Percentiles rank a stretch among this genome's conserved stretches.
phyloP scores from a whole-genome alignment of 2,329 filamentous ascomycete genomes.

The Monilinia fructigena region DNA sequence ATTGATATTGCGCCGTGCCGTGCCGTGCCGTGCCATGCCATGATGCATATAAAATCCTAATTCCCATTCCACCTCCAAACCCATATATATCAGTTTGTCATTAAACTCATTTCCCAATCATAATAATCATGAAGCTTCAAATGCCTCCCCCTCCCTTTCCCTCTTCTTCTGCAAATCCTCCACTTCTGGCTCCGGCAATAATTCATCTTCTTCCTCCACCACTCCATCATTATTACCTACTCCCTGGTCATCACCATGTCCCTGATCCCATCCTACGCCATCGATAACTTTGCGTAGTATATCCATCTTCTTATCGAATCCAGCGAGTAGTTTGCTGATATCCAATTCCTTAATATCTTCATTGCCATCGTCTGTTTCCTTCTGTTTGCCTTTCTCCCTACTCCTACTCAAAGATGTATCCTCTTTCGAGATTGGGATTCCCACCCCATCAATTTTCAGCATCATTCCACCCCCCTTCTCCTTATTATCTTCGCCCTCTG shows the following conservation, averaged over 20 bases:
- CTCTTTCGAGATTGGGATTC: slow-evolving; percentile 26
- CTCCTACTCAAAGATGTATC: slow-evolving; percentile 16
- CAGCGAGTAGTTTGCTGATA: slow-evolving; percentile 52
- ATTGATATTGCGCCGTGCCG: slow-evolving; percentile 5
- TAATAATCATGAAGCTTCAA: slow-evolving; percentile 6
- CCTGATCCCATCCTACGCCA: slow-evolving; percentile 30
- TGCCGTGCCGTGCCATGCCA: neutral
- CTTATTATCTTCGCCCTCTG: slow-evolving; percentile 26
- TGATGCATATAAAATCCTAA: neutral
- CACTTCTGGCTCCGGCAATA: neutral
- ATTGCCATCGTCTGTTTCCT: slow-evolving; percentile 18
- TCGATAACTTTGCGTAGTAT: slow-evolving; percentile 53
- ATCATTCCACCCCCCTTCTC: slow-evolving; percentile 46
- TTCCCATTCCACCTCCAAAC: neutral
- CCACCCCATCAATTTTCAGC: slow-evolving; percentile 59
- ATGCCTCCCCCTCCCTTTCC: neutral
- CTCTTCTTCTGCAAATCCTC: neutral
- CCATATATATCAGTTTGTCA: neutral
- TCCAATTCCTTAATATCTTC: slow-evolving; percentile 44
- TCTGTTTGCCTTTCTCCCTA: slow-evolving; percentile 17
- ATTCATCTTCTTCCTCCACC: slow-evolving; percentile 16
- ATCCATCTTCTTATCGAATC: slow-evolving; percentile 58
- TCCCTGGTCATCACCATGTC: slow-evolving; percentile 2
- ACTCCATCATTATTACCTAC: slow-evolving; percentile 6
- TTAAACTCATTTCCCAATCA: neutral